These are phyloP conservation scores for Cladosporium cucumerinum DNA, from an alignment of 2,329 filamentous ascomycete genomes.

Conservation along the genomic window DNA sequence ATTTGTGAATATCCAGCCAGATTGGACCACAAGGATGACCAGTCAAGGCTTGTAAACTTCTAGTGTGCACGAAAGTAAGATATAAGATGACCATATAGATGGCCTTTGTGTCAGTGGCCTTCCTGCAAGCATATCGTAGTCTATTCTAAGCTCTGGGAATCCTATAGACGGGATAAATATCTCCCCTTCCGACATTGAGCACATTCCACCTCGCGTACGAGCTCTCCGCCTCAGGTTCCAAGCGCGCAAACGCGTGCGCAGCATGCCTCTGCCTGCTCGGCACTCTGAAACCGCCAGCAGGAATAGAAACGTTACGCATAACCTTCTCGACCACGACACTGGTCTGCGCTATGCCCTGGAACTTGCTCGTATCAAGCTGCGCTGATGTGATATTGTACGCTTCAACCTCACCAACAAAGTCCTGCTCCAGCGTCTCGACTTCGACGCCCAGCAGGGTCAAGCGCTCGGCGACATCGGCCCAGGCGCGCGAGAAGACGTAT, in stretches of 20 bases:
- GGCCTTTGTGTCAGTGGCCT: no score
- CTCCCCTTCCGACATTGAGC: conserved; percentile 33
- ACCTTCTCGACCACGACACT: conserved; percentile 26
- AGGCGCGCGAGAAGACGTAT: conserved; percentile 37
- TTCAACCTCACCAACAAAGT: conserved; percentile 34
- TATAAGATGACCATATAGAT: no score
- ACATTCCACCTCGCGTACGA: conserved; percentile 6
- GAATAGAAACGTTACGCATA: conserved; percentile 21
- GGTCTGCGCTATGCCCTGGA: conserved; percentile 17
- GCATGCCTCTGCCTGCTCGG: conserved; percentile 37
- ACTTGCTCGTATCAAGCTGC: conserved; percentile 32
- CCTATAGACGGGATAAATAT: conserved; percentile 35
- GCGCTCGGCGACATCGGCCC: conserved; percentile 34
- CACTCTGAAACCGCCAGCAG: conserved; percentile 35
- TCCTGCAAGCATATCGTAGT: neutral
- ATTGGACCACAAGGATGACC: no score
- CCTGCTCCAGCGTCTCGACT: conserved; percentile 30
- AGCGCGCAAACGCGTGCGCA: conserved; percentile 36
- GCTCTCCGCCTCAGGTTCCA: conserved; percentile 34
- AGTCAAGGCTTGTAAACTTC: no score
- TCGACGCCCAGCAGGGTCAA: conserved; percentile 33
- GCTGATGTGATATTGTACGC: conserved; percentile 35
- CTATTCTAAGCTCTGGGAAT: neutral
- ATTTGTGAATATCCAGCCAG: no score
- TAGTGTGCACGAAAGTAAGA: no score